Evolutionary conservation across 129 eudicot genomes (phyloP), one percentile per base, ranked within the genome.

Genomic region (Centella asiatica): DNA sequence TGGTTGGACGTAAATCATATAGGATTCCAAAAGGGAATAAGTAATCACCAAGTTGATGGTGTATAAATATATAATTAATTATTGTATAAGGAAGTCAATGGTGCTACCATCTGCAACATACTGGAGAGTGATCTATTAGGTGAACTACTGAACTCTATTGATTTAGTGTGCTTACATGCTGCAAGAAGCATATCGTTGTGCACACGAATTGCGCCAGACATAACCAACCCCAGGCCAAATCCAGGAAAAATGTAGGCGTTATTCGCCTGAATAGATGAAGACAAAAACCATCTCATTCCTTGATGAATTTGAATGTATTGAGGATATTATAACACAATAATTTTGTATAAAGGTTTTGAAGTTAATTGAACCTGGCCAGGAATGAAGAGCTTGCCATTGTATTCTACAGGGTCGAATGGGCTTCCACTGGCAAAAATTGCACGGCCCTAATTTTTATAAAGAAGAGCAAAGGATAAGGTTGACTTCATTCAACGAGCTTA

Each of bases 181-280:
- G 95, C 95, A 58, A 90, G 75, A 71, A 90, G 97, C 95, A 90
- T 86, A 46, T 83, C 95, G 26, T 90, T 85, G 27, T 86, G 97
- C 37, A 86, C 89, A 42, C 97, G 93, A 28, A 90, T 90, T 4
- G 95, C 87, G 34, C 97, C 97, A 72, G 89, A 73, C 39, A 86
- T 86, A 46, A 90, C 83, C 78, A 90, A 75, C 27, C 97, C 95
- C 34, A 90, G 69, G 60, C 97, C 97, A 72, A 90, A 75, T 68
- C 97, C 95, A 44, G 97, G 97, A 71, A 90, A 90, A 60, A 90
- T 90, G 65, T 90, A 90, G 33, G 95, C 88, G 66, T 90, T 90
- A 71, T 90, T 90, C 64, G 97, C 87, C 94, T 85, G 76, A 40
- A 75, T 17, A 36, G 42, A 60, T 56, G 53, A 23, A n/a, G 44